Percentiles rank a stretch among this genome's conserved stretches.
Evolutionary conservation across 768 basidiomycete genomes (phyloP).

Genomic region (Lentinula detonsa): DNA sequence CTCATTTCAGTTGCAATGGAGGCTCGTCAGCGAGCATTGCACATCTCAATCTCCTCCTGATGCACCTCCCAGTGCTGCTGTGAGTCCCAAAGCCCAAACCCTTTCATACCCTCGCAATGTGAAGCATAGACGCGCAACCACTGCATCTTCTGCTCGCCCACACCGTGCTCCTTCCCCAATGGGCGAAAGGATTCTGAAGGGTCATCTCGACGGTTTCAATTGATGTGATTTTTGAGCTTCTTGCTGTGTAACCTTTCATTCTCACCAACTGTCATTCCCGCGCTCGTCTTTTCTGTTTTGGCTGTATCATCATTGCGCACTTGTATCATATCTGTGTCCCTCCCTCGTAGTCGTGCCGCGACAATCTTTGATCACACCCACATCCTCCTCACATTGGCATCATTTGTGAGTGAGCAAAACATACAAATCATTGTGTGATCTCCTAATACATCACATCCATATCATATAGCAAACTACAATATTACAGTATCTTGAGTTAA

Average conservation of each 20-base stretch:
- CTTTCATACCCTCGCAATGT: constrained; percentile 23
- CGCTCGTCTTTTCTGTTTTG: constrained; percentile 11
- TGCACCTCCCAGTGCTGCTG: constrained; percentile 48
- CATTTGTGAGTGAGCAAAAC: neutral
- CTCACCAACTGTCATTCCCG: constrained; percentile 9
- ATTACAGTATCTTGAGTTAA: no score
- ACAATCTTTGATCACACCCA: neutral
- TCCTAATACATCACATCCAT: no score
- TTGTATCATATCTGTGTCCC: constrained; percentile 3
- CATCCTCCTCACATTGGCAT: neutral
- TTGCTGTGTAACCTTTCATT: constrained; percentile 3
- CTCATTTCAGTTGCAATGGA: no score
- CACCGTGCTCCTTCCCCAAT: constrained; percentile 78
- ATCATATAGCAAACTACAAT: no score
- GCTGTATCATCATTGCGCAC: neutral
- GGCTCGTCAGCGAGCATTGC: no score
- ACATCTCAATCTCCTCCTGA: constrained; percentile 21
- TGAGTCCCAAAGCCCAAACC: constrained; percentile 27
- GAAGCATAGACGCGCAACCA: constrained; percentile 54
- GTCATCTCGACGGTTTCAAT: constrained; percentile 88
- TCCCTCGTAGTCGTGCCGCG: neutral
- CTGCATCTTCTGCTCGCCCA: constrained; percentile 43
- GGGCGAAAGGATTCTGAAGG: constrained; percentile 88
- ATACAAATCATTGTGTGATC: no score
- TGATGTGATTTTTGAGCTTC: constrained; percentile 24